Evolutionary conservation across 768 basidiomycete genomes (phyloP).

Genomic region (Kockovaella imperatae): DNA sequence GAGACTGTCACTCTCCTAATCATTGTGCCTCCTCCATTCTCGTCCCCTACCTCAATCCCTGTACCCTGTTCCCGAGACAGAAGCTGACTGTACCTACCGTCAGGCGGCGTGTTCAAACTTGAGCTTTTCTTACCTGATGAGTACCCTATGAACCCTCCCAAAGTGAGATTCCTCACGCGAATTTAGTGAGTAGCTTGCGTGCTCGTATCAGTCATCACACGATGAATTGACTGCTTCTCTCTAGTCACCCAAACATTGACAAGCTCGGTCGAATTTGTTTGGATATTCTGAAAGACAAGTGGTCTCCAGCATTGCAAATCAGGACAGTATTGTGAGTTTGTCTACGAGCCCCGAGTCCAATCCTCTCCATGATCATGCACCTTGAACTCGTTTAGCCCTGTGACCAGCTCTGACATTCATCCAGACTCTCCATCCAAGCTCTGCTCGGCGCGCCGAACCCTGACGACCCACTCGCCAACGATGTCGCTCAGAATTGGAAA

Average conservation of each 20-base stretch:
- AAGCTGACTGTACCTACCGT: neutral
- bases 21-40: too few species aligned
- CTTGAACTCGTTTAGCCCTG: neutral
- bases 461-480: slow-evolving; percentile 45
- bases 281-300: slow-evolving; percentile 99
- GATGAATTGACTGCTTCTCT: neutral
- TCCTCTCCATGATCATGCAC: neutral
- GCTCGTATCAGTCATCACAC: neutral
- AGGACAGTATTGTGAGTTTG: slow-evolving; percentile 67
- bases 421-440: slow-evolving; percentile 84
- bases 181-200: slow-evolving; percentile 55
- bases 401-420: neutral
- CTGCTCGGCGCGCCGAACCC: slow-evolving; percentile 92
- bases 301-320: slow-evolving; percentile 98
- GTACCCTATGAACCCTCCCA: slow-evolving; percentile 98
- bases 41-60: too few species aligned
- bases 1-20: neutral
- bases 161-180: slow-evolving; percentile 94
- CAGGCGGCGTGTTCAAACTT: slow-evolving; percentile 88
- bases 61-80: too few species aligned
- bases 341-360: neutral
- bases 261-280: slow-evolving; percentile 97
- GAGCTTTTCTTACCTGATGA: slow-evolving; percentile 98
- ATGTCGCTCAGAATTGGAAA: slow-evolving; percentile 90
- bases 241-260: slow-evolving; percentile 89